These are phyloP conservation scores for Corrigiola litoralis DNA, from an alignment of 179 eudicot species.

Conservation along the genomic window DNA sequence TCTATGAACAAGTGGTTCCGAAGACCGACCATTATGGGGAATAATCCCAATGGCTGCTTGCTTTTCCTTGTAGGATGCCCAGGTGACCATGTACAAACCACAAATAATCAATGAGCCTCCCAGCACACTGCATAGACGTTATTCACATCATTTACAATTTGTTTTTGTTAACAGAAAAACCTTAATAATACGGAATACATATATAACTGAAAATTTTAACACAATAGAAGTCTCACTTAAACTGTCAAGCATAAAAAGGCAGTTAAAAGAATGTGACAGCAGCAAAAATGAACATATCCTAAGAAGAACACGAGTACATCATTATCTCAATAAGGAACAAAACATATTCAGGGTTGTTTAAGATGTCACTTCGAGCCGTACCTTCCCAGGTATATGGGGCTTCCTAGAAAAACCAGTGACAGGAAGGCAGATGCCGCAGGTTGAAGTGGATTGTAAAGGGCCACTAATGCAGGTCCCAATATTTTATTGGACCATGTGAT, in stretches of 20 bases:
- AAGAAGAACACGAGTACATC: neutral
- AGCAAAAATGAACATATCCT: neutral
- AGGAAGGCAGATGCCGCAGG: conserved; percentile 93
- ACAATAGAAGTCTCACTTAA: neutral
- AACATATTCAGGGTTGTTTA: neutral
- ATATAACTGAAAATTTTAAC: neutral
- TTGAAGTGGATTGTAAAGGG: conserved; percentile 94
- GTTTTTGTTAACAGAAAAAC: neutral
- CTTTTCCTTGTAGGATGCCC: conserved; percentile 78
- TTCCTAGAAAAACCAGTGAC: conserved; percentile 83
- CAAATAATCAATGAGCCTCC: conserved; percentile 82
- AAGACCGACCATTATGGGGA: conserved; percentile 34
- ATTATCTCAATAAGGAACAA: neutral
- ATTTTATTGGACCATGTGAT: conserved; percentile 92
- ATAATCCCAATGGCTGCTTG: conserved; percentile 38
- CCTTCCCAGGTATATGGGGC: conserved; percentile 97
- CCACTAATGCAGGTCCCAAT: conserved; percentile 89
- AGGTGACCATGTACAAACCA: conserved; percentile 90
- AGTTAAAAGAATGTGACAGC: neutral
- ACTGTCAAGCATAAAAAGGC: conserved; percentile 1
- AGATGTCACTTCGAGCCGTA: conserved; percentile 22
- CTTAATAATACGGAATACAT: neutral
- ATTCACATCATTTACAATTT: too few species aligned
- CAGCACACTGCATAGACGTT: conserved; percentile 53
- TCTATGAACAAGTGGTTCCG: conserved; percentile 55